A percentile compares a stretch with the other conserved stretches of the same genome.
Conservation (phyloP, 139 green algal species). For the Coccomyxa sp. region DNA sequence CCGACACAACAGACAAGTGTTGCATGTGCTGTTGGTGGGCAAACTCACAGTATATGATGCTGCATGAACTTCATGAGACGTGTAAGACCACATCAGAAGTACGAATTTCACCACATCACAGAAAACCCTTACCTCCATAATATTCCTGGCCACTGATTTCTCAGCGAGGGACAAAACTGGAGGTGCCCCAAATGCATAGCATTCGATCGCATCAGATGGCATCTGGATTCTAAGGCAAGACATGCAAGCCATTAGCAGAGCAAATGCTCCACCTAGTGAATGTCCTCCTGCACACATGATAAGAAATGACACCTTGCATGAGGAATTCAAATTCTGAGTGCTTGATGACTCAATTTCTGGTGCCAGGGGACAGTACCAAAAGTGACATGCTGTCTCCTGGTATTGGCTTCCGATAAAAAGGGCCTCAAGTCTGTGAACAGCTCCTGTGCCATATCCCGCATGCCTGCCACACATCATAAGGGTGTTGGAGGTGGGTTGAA, state of each 20-base stretch:
- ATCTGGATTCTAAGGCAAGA: constrained; percentile 3
- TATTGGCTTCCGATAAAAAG: background rate
- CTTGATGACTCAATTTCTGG: background rate
- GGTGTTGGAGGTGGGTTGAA: too few relatives aligned
- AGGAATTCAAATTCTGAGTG: background rate
- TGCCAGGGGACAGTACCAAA: background rate
- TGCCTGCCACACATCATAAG: background rate
- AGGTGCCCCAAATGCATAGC: constrained; percentile 57
- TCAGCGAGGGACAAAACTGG: constrained; percentile 45
- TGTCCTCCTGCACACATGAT: constrained; percentile 32
- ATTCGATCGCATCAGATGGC: constrained; percentile 8
- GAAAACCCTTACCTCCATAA: constrained; percentile 20
- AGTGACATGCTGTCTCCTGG: background rate
- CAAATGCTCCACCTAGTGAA: constrained; percentile 50
- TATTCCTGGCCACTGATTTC: constrained; percentile 5
- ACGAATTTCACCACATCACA: background rate
- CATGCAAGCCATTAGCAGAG: constrained; percentile 32
- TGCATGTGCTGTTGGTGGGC: background rate
- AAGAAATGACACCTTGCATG: constrained; percentile 5
- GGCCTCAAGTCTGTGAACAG: background rate
- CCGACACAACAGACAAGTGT: background rate
- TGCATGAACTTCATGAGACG: background rate
- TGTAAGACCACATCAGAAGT: background rate
- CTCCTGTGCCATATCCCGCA: background rate
- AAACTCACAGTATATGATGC: background rate